phyloP scores from a whole-genome alignment of 306 rosid species.

The Biancaea sappan region DNA sequence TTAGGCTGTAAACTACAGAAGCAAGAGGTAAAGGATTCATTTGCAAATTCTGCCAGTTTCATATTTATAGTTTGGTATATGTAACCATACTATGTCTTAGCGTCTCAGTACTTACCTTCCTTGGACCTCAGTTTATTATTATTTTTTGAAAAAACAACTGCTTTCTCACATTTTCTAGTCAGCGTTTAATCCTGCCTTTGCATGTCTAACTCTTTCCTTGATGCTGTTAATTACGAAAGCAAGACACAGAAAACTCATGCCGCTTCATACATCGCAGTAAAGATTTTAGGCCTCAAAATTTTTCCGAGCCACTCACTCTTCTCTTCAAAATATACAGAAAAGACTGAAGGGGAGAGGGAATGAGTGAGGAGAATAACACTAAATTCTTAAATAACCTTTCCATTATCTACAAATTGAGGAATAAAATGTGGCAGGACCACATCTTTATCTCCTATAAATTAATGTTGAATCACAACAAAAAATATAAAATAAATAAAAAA shows the following conservation, averaged over 20 bases:
- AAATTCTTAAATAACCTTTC: conserved; percentile 40
- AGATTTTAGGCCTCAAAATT: not conserved
- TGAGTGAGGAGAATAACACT: conserved; percentile 26
- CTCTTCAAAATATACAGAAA: not conserved
- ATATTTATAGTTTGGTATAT: no score
- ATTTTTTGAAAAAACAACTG: no score
- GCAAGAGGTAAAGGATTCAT: conserved; percentile 1
- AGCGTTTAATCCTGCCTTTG: not conserved
- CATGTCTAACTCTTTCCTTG: not conserved
- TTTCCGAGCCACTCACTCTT: not conserved
- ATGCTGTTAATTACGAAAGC: not conserved
- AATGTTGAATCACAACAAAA: conserved; percentile 72
- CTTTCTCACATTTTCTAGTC: no score
- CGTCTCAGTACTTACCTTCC: no score
- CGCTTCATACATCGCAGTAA: not conserved
- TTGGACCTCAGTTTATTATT: no score
- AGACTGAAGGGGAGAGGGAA: not conserved
- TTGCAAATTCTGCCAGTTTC: not conserved
- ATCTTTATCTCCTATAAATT: conserved; percentile 72
- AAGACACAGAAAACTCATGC: not conserved
- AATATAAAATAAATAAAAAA: no score
- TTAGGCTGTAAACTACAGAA: not conserved
- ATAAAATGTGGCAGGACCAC: conserved; percentile 58
- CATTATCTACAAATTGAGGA: conserved; percentile 83
- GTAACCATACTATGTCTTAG: no score